Evolutionary conservation across 2,329 filamentous ascomycete genomes (phyloP), one percentile per base, ranked within the genome.

Genomic region (Colletotrichum orchidophilum): DNA sequence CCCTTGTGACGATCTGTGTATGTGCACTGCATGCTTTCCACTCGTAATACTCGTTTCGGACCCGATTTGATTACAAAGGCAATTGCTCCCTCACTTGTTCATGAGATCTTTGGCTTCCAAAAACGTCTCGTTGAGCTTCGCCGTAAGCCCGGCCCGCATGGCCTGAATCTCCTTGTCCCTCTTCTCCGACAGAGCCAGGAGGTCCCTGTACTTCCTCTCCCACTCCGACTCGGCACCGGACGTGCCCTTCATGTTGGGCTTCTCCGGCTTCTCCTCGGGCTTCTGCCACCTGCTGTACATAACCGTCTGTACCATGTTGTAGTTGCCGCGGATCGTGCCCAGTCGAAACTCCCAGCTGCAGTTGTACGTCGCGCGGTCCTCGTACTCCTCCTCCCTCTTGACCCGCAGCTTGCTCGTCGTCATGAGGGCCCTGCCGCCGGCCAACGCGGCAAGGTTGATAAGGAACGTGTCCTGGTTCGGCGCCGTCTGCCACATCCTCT

Each of bases 121-220:
- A 55, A 63, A 71, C 0, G 64, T 39, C 13, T 61, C 21, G 12
- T 52, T 60, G 6, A 85, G 69, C 18, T 80, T 76, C 63, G 82
- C 79, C 68, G 87, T 76, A 54, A 90, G 78, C 33, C 77, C 82
- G 49, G 78, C 79, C 74, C 82, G 83, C 66, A 89, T 75, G 50
- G 81, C 80, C 63, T 78, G 76, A 63, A 88, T 78, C 74, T 87
- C 85, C 74, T 86, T 85, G 75, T 92, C 90, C 70, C 87, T 86
- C 70, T 88, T 87, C 76, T 85, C 86, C 75, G 93, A 85, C 72
- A 87, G 85, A 52, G 87, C 86, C 76, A 92, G 86, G 74, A 93
- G 82, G 65, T 89, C 86, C 53, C 81, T 82, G 74, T 91, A 90
- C 71, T 84, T 87, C 58, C 79, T 78, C 77, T 87, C 85, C 88